These are phyloP conservation scores for Ganoderma lucidum DNA, from an alignment of 1,284 basidiomycete genomes.

Conservation along the genomic window DNA sequence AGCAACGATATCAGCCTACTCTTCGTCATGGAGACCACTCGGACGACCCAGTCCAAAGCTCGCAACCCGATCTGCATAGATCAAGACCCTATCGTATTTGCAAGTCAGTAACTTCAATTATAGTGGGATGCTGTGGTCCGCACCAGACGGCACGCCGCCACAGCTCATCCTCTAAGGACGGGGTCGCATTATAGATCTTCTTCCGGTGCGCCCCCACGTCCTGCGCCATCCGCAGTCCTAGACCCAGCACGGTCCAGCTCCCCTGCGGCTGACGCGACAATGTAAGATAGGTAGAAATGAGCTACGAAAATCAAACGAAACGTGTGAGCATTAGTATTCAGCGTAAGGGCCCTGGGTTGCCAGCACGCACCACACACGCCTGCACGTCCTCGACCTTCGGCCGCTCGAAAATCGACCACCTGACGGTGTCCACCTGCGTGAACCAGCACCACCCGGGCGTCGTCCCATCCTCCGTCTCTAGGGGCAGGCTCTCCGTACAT, in stretches of 20 bases:
- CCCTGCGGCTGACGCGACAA: slow-evolving; percentile 26
- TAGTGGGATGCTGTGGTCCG: slow-evolving; percentile 6
- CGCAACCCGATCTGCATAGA: slow-evolving; percentile 57
- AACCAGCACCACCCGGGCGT: slow-evolving; percentile 83
- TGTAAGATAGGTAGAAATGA: no score
- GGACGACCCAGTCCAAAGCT: slow-evolving; percentile 70
- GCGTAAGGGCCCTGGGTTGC: slow-evolving; percentile 36
- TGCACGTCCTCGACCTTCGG: slow-evolving; percentile 82
- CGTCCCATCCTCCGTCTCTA: slow-evolving; percentile 56
- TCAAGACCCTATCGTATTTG: slow-evolving; percentile 48
- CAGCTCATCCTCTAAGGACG: slow-evolving; percentile 50
- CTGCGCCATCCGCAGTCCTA: slow-evolving; percentile 53
- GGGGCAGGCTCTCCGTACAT: slow-evolving; percentile 61
- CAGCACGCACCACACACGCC: slow-evolving; percentile 52
- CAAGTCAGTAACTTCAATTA: neutral
- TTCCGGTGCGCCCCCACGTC: slow-evolving; percentile 54
- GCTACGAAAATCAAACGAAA: no score
- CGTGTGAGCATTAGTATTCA: no score
- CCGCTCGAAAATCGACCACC: slow-evolving; percentile 57
- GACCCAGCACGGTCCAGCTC: slow-evolving; percentile 52
- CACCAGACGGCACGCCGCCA: slow-evolving; percentile 62
- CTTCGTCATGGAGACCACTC: slow-evolving; percentile 70
- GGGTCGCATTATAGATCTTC: slow-evolving; percentile 41
- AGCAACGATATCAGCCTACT: slow-evolving; percentile 48
- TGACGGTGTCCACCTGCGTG: slow-evolving; percentile 63